Evolutionary conservation across 2,329 filamentous ascomycete species (phyloP), one percentile per base, ranked within the genome.

Genomic region (Sporothrix variecibatus): DNA sequence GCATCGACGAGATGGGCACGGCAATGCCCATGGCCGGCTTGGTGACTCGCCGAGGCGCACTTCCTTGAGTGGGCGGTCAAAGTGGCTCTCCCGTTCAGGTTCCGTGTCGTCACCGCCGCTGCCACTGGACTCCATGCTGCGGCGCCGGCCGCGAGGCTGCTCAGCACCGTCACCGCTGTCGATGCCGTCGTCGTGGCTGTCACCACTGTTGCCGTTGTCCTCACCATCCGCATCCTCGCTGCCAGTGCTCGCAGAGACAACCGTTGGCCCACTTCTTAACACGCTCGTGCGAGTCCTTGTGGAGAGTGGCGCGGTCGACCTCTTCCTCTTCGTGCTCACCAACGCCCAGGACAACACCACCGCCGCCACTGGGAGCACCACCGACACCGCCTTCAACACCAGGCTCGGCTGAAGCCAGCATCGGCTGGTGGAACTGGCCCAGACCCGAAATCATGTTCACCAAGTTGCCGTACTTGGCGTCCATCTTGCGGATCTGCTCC

Each of bases 371-470:
- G 53, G 51, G 15, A 49, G 43, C 73, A 26, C 58, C 73, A 2
- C 28, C 58, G 1, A 3, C 76, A 17, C 58, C 72, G 6, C 28
- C 56, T 26, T 53, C 34, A 65, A 34, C 46, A 26, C 71, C 72
- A 2, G 65, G 26, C 68, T 87, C 86, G 5, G 85, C 84, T 53
- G 88, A 86, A 1, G 93, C 93, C 38, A 98, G 85, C 89, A 96
- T 94, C 6, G 93, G 91, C 80, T 96, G 93, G 80, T 98, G 95
- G 78, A 97, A 94, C 77, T 92, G 89, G 68, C 94, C 93, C 53
- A 98, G 86, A 9, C 94, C 94, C 81, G 96, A 92, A 75, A 98
- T 97, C 95, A 98, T 98, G 83, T 90, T 97, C 78, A 94, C 94
- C 60, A 98, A 85, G 81, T 92, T 95, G 77, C 94, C 94, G 81